Base-by-base conservation (phyloP, 768 basidiomycete species). In the Boletus reticuloceps region DNA sequence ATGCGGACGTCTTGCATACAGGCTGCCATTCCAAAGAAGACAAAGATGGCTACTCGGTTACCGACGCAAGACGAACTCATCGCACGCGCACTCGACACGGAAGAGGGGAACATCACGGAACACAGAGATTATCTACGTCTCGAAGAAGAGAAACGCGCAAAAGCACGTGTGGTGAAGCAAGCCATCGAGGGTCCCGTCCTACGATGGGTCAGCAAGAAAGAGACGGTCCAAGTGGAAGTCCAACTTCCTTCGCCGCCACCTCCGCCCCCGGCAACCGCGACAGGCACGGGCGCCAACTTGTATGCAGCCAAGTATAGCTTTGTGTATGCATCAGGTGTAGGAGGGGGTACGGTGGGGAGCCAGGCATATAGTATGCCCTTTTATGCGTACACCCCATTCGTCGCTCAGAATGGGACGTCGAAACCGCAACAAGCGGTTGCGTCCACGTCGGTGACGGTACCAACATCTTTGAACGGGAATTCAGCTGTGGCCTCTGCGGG, bases 31-130 rank as follows among this genome's bases (percentile, higher is more conserved):
- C 82, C 86, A 2, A 90, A 85, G 72, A 87, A 85, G 62, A 65
- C 71, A 8, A 88, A 84, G 64, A 68, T 70, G 4, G 77, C 75
- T 51, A 76, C 73, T 22, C 84, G 77, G 31, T 68, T 74, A 6
- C 80, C 77, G 42, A 91, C 91, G 0, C 93, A 95, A 64, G 88
- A 82, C n/a, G 89, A 94, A 62, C 80, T 94, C 9, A 88, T 95
- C 53, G 84, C 83, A 3, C 82, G 82, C 8, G 93, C 93, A 0
- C 80, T 94, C 17, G 89, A 93, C 62, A 91, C 85, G 50, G 93
- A 94, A 69, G 92, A 93, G 69, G 85, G 86, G 0, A 95, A 95
- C 66, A 83, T 86, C 20, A 77, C 78, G 6, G 85, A 91, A 45
- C 89, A 94, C 58, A 77, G 82, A 34, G 82, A 92, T 61, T 94